Evolutionary conservation across 495 filamentous ascomycete genomes (phyloP).

Genomic region (Podospora australis): DNA sequence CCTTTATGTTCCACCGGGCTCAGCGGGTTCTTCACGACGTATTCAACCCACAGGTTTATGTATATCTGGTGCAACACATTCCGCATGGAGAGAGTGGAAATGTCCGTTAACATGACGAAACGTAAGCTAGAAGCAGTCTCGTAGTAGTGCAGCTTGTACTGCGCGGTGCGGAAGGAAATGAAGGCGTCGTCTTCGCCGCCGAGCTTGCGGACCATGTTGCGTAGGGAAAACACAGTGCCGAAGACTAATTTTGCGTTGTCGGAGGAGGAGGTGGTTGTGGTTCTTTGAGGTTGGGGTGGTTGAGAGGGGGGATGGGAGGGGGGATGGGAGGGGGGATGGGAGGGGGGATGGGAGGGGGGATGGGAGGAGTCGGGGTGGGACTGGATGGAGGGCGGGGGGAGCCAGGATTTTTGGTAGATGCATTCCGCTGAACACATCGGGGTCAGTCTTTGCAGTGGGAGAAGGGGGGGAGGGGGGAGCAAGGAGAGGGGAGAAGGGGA

Average conservation of each 20-base stretch:
- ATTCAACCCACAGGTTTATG: constrained; percentile 95
- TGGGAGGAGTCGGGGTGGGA: constrained; percentile 9
- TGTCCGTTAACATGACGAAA: constrained; percentile 94
- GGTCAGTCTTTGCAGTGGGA: constrained; percentile 14
- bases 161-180: constrained; percentile 78
- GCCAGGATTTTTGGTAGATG: constrained; percentile 76
- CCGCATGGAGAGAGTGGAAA: constrained; percentile 79
- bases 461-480: background rate
- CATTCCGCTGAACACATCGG: constrained; percentile 62
- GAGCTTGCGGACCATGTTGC: constrained; percentile 95
- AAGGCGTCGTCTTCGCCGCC: constrained; percentile 90
- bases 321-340: constrained; percentile 26
- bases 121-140: constrained; percentile 93
- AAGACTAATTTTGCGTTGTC: constrained; percentile 97
- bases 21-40: constrained; percentile 91
- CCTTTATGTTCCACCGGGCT: constrained; percentile 84
- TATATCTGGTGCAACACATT: constrained; percentile 96
- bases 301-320: background rate
- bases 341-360: constrained; percentile 14
- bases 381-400: constrained; percentile 21
- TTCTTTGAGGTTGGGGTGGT: constrained; percentile 21
- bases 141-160: constrained; percentile 99
- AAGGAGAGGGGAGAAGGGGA: background rate
- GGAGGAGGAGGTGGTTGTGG: constrained; percentile 48
- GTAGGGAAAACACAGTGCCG: constrained; percentile 88